Evolutionary conservation across 2,329 filamentous ascomycete species (phyloP).

Genomic region (Cercospora sp.): DNA sequence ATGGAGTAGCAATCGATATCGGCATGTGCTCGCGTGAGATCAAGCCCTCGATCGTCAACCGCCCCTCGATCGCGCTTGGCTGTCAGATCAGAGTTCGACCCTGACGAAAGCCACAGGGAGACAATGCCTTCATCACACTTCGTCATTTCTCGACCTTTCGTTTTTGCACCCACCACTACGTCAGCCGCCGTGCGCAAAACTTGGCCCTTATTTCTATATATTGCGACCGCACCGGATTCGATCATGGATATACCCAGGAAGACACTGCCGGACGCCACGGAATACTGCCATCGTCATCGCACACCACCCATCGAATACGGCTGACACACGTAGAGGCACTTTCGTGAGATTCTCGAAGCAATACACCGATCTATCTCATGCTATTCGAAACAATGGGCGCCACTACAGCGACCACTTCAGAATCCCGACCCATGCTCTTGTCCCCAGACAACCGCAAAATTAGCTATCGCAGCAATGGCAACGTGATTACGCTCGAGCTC

Average conservation of each 20-base stretch:
- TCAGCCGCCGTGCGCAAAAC: neutral
- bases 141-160: neutral
- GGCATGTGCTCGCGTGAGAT: slow-evolving; percentile 10
- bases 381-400: slow-evolving; percentile 20
- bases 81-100: neutral
- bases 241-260: neutral
- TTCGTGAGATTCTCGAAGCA: neutral
- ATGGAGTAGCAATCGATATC: neutral
- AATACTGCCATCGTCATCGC: neutral
- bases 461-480: slow-evolving; percentile 27
- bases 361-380: slow-evolving; percentile 6
- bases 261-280: neutral
- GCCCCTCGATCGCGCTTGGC: neutral
- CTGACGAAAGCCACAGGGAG: neutral
- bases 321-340: slow-evolving; percentile 4
- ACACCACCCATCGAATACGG: slow-evolving; percentile 1
- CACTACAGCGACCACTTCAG: slow-evolving; percentile 15
- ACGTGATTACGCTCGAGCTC: slow-evolving; percentile 27
- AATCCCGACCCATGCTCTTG: slow-evolving; percentile 23
- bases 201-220: slow-evolving; percentile 6
- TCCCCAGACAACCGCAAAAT: slow-evolving; percentile 26
- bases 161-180: slow-evolving; percentile 4
- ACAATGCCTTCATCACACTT: neutral
- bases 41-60: neutral
- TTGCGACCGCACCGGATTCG: neutral